phyloP scores from a whole-genome alignment of 768 basidiomycete genomes.

The Coprinopsis cinerea region DNA sequence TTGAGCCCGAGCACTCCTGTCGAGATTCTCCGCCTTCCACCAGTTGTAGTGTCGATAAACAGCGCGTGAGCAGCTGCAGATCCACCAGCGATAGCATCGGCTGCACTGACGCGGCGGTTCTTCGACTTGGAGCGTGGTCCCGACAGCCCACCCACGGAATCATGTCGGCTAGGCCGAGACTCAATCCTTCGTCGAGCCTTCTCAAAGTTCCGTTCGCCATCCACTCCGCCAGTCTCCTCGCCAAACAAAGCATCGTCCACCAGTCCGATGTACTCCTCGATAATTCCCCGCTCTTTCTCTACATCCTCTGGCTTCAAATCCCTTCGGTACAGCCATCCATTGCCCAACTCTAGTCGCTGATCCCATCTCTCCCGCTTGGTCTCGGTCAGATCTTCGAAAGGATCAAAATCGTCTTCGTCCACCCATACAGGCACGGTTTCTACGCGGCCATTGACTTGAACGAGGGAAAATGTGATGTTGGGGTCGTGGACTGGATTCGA shows the following conservation, averaged over 20 bases:
- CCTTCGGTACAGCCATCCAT: constrained; percentile 77
- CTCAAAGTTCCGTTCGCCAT: constrained; percentile 42
- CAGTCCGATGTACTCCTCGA: constrained; percentile 62
- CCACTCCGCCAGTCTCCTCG: constrained; percentile 42
- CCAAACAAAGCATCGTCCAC: constrained; percentile 78
- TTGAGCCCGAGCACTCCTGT: constrained; percentile 49
- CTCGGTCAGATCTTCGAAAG: constrained; percentile 32
- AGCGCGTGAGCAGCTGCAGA: constrained; percentile 15
- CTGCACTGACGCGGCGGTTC: constrained; percentile 43
- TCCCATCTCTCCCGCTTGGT: constrained; percentile 69
- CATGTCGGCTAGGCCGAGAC: constrained; percentile 26
- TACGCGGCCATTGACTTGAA: constrained; percentile 61
- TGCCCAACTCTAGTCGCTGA: constrained; percentile 70
- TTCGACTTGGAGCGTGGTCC: constrained; percentile 31
- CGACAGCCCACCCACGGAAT: no score
- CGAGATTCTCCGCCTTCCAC: constrained; percentile 49
- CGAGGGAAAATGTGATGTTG: constrained; percentile 60
- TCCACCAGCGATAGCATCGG: constrained; percentile 26
- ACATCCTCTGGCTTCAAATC: constrained; percentile 53
- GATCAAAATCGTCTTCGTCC: constrained; percentile 51
- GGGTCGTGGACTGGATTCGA: constrained; percentile 34
- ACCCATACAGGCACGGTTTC: constrained; percentile 79
- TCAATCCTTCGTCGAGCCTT: constrained; percentile 41
- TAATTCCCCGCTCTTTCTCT: constrained; percentile 48
- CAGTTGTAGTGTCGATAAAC: constrained; percentile 7